phyloP scores from a whole-genome alignment of 1,284 basidiomycete genomes.

The Lentinus polychrous region DNA sequence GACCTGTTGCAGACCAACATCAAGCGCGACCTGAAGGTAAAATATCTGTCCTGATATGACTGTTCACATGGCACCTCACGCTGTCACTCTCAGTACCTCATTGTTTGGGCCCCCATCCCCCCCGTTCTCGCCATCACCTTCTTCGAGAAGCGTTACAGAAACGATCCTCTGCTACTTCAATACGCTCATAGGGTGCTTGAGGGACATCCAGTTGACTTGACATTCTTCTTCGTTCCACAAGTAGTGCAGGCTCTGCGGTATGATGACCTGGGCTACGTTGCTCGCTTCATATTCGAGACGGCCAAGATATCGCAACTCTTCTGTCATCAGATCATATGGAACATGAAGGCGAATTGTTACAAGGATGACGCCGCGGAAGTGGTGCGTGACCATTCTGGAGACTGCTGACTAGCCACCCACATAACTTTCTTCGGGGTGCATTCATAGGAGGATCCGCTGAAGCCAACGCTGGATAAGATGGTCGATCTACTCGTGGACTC shows the following conservation, averaged over 20 bases:
- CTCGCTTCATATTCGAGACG: slow-evolving; percentile 95
- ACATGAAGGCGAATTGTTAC: slow-evolving; percentile 99
- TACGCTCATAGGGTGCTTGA: slow-evolving; percentile 95
- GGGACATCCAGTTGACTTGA: slow-evolving; percentile 90
- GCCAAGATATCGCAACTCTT: slow-evolving; percentile 97
- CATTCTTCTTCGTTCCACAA: slow-evolving; percentile 99
- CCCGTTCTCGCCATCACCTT: slow-evolving; percentile 84
- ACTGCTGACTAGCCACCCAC: not conserved
- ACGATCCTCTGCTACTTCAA: slow-evolving; percentile 86
- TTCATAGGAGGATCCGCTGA: slow-evolving; percentile 85
- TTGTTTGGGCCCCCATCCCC: slow-evolving; percentile 86
- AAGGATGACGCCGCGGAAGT: slow-evolving; percentile 85
- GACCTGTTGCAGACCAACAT: slow-evolving; percentile 54
- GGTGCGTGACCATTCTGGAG: slow-evolving; percentile 37
- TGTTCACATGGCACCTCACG: slow-evolving; percentile 8
- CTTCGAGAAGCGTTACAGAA: slow-evolving; percentile 81
- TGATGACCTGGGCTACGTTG: slow-evolving; percentile 88
- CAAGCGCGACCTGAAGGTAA: slow-evolving; percentile 69
- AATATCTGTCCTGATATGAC: slow-evolving; percentile 7
- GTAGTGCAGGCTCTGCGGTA: slow-evolving; percentile 93
- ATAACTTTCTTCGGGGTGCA: not conserved
- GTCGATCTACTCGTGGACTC: slow-evolving; percentile 77
- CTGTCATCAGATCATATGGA: slow-evolving; percentile 99
- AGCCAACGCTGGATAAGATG: slow-evolving; percentile 89
- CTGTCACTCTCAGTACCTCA: slow-evolving; percentile 54